Conservation (phyloP, 441 rosid genomes). For the Pelargonium myrrhifolium region DNA sequence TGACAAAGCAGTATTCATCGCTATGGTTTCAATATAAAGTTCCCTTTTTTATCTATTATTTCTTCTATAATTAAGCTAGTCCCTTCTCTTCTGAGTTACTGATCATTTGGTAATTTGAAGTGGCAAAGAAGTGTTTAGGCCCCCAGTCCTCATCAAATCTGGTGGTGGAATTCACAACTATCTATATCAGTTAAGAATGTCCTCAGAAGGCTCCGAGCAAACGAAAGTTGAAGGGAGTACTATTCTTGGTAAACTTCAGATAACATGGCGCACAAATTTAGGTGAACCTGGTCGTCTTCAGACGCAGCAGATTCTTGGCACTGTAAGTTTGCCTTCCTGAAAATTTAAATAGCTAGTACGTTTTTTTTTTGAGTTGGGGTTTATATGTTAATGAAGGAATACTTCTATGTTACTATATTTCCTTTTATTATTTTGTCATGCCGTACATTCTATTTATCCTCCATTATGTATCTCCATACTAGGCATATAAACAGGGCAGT, state of each 20-base stretch:
- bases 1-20: background rate
- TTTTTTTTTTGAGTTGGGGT: conserved; percentile 2
- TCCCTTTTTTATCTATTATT: background rate
- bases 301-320: conserved; percentile 91
- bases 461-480: background rate
- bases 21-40: background rate
- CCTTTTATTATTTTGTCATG: background rate
- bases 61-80: conserved; percentile 8
- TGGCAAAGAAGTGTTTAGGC: conserved; percentile 55
- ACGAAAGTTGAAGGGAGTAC: conserved; percentile 55
- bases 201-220: conserved; percentile 40
- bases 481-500: too few species aligned
- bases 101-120: conserved; percentile 14
- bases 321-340: conserved; percentile 41
- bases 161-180: conserved; percentile 88
- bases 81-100: conserved; percentile 8
- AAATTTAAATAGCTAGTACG: background rate
- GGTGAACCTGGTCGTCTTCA: conserved; percentile 98
- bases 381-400: background rate
- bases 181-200: conserved; percentile 56
- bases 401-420: background rate
- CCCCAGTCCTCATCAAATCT: conserved; percentile 74
- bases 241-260: conserved; percentile 89
- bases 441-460: background rate
- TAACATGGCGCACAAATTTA: conserved; percentile 92